phyloP scores from a whole-genome alignment of 805 yeast species.

The Starmerella vaccinii region DNA sequence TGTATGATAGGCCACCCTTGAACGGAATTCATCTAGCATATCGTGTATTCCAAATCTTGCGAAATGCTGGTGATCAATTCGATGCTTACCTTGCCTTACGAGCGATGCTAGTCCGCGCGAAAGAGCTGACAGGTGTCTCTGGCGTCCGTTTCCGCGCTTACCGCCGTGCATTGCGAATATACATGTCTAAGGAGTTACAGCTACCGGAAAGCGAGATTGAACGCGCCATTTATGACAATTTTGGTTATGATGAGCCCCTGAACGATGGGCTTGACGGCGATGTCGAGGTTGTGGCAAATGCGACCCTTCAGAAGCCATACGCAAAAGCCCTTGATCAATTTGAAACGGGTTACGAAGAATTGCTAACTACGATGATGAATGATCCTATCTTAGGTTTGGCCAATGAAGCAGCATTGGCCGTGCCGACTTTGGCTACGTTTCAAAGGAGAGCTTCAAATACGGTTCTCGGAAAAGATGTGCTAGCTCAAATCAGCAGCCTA shows the following conservation, averaged over 20 bases:
- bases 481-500: not conserved
- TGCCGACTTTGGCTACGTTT: not conserved
- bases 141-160: slow-evolving; percentile 2
- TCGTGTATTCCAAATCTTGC: not conserved
- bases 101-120: not conserved
- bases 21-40: not conserved
- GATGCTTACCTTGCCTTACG: not conserved
- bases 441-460: not conserved
- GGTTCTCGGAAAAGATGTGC: not conserved
- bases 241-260: not conserved
- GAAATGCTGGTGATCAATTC: not conserved
- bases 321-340: not conserved
- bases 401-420: not conserved
- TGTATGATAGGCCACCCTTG: not conserved
- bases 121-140: not conserved
- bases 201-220: not conserved
- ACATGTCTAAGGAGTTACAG: not conserved
- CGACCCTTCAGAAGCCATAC: not conserved
- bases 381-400: not conserved
- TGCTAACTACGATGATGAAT: not conserved
- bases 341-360: not conserved
- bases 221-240: not conserved
- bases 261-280: not conserved
- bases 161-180: not conserved
- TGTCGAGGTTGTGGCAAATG: not conserved